Conservation (phyloP, 768 basidiomycete genomes). For the Leccinum arenicola region DNA sequence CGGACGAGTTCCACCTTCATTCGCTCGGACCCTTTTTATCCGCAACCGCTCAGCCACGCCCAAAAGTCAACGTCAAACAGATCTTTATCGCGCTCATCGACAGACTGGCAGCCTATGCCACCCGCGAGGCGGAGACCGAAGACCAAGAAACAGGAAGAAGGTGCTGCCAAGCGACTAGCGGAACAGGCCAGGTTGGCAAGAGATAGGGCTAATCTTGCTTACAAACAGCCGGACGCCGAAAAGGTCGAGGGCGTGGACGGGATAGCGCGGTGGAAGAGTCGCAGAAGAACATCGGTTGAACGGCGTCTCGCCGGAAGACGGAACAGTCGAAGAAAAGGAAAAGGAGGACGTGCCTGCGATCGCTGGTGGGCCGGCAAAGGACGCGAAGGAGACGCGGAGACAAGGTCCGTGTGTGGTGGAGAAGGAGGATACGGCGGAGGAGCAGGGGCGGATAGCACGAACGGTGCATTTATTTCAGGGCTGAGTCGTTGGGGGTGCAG, state of each 20-base stretch:
- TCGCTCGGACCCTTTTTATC: conserved; percentile 95
- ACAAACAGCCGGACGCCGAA: conserved; percentile 30
- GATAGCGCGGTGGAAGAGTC: conserved; percentile 20
- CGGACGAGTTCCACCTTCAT: conserved; percentile 97
- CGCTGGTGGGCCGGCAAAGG: too few relatives aligned
- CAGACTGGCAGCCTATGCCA: conserved; percentile 91
- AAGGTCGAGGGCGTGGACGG: conserved; percentile 26
- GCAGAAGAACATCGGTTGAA: conserved; percentile 20
- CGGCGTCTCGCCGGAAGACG: conserved; percentile 22
- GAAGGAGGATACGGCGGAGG: too few relatives aligned
- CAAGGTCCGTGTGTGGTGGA: too few relatives aligned
- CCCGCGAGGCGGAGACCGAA: conserved; percentile 97
- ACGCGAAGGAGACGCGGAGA: too few relatives aligned
- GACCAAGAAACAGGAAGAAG: conserved; percentile 90
- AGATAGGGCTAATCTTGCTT: conserved; percentile 53
- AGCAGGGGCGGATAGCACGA: too few relatives aligned
- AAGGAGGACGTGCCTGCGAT: conserved; percentile 53
- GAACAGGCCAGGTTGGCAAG: conserved; percentile 81
- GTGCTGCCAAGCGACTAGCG: conserved; percentile 84
- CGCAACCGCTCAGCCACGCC: conserved; percentile 93
- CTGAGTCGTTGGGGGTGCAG: too few relatives aligned
- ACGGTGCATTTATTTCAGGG: too few relatives aligned
- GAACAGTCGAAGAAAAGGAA: conserved; percentile 54
- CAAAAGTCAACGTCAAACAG: conserved; percentile 98
- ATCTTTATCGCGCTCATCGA: conserved; percentile 97